Percentiles rank a stretch among this genome's conserved stretches.
phyloP scores from a whole-genome alignment of 495 filamentous ascomycete genomes.

The Xylaria longipes region DNA sequence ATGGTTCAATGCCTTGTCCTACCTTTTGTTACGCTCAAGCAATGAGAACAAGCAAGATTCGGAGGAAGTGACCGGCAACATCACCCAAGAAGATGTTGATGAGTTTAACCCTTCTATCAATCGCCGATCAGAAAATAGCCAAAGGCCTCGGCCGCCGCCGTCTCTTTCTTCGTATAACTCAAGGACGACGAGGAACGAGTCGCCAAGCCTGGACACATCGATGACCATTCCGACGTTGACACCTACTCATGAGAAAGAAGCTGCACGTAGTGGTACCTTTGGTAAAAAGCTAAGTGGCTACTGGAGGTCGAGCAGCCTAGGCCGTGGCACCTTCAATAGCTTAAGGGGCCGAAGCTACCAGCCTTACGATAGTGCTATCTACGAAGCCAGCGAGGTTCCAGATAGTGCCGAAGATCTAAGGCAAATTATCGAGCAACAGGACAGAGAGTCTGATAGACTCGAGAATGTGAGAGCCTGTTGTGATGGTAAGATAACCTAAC shows the following conservation, averaged over 20 bases:
- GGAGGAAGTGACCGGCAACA: constrained; percentile 62
- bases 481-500: constrained; percentile 73
- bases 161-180: constrained; percentile 87
- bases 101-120: constrained; percentile 83
- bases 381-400: constrained; percentile 72
- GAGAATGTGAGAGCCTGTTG: constrained; percentile 98
- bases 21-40: constrained; percentile 79
- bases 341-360: constrained; percentile 53
- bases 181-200: constrained; percentile 67
- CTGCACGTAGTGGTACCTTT: constrained; percentile 45
- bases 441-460: constrained; percentile 74
- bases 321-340: constrained; percentile 52
- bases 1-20: constrained; percentile 97
- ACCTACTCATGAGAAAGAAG: constrained; percentile 49
- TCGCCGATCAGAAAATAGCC: constrained; percentile 51
- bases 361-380: constrained; percentile 61
- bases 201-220: constrained; percentile 48
- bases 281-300: constrained; percentile 52
- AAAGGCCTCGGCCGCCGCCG: constrained; percentile 56
- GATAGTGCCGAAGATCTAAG: constrained; percentile 83
- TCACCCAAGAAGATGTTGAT: constrained; percentile 76
- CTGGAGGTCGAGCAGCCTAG: constrained; percentile 51
- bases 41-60: constrained; percentile 63
- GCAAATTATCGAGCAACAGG: constrained; percentile 74
- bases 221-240: constrained; percentile 56